Percentiles rank a stretch among this genome's conserved stretches.
These are phyloP conservation scores for Neurospora intermedia DNA, from an alignment of 495 filamentous ascomycete genomes.

Conservation along the genomic window DNA sequence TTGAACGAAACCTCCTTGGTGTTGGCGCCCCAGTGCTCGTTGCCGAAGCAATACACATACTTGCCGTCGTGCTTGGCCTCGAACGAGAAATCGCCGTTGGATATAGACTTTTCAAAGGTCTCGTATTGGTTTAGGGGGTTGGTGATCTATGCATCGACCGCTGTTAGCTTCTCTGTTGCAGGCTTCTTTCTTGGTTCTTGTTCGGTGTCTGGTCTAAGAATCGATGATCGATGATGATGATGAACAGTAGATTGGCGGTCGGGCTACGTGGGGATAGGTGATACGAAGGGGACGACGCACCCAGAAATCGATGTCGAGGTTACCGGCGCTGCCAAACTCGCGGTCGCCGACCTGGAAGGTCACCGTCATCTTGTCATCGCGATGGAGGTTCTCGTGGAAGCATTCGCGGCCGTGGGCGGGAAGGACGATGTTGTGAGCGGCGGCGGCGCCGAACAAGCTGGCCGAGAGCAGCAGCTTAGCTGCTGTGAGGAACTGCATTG, in stretches of 20 bases:
- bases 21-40: constrained; percentile 85
- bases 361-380: constrained; percentile 95
- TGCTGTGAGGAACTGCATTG: constrained; percentile 24
- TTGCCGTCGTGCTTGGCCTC: constrained; percentile 74
- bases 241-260: background rate
- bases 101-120: constrained; percentile 64
- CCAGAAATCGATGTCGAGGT: constrained; percentile 97
- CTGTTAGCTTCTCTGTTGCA: background rate
- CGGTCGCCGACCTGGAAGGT: constrained; percentile 96
- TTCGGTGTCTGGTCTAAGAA: background rate
- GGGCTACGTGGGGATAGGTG: background rate
- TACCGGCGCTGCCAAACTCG: constrained; percentile 89
- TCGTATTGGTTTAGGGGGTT: constrained; percentile 66
- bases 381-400: constrained; percentile 89
- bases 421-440: constrained; percentile 92
- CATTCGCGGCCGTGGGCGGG: constrained; percentile 86
- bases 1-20: constrained; percentile 98
- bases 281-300: constrained; percentile 40
- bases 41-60: constrained; percentile 97
- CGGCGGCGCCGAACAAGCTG: constrained; percentile 48
- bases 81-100: constrained; percentile 90
- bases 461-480: constrained; percentile 53
- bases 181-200: constrained; percentile 1
- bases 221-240: background rate
- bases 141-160: constrained; percentile 52